Conservation (phyloP, 495 filamentous ascomycete genomes). For the Extremus antarcticus region DNA sequence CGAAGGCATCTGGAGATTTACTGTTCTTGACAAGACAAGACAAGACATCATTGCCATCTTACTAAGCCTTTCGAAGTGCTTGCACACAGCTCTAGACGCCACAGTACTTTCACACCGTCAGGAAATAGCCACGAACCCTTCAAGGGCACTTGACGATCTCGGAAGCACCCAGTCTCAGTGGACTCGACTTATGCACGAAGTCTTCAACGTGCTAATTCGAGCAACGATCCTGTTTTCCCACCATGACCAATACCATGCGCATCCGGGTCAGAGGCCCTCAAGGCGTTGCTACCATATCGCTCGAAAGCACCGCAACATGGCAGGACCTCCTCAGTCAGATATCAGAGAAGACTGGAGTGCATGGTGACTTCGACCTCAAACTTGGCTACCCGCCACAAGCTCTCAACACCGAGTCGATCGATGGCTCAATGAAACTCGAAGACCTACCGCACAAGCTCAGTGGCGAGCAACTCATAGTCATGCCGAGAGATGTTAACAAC, state of each 20-base stretch:
- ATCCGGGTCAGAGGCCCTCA: constrained; percentile 52
- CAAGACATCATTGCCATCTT: no score
- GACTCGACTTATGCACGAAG: no score
- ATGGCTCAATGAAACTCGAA: constrained; percentile 36
- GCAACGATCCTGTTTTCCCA: no score
- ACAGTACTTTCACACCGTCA: no score
- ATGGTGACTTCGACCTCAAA: constrained; percentile 59
- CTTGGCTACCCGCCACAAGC: constrained; percentile 74
- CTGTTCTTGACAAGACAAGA: no score
- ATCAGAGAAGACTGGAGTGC: constrained; percentile 40
- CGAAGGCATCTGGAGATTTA: no score
- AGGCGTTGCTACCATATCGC: constrained; percentile 49
- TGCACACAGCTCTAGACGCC: no score
- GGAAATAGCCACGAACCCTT: no score
- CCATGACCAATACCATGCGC: constrained; percentile 38
- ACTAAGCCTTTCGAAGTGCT: no score
- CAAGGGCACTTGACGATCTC: no score
- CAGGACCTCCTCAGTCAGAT: constrained; percentile 49
- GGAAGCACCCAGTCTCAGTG: no score
- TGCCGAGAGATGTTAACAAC: constrained; percentile 34
- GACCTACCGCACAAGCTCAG: constrained; percentile 59
- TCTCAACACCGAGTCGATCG: constrained; percentile 46
- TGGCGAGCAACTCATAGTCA: constrained; percentile 72
- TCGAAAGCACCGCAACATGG: constrained; percentile 56
- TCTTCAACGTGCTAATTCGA: no score